These are phyloP conservation scores for Cenococcum geophilum DNA, from an alignment of 495 filamentous ascomycete species.

Conservation along the genomic window DNA sequence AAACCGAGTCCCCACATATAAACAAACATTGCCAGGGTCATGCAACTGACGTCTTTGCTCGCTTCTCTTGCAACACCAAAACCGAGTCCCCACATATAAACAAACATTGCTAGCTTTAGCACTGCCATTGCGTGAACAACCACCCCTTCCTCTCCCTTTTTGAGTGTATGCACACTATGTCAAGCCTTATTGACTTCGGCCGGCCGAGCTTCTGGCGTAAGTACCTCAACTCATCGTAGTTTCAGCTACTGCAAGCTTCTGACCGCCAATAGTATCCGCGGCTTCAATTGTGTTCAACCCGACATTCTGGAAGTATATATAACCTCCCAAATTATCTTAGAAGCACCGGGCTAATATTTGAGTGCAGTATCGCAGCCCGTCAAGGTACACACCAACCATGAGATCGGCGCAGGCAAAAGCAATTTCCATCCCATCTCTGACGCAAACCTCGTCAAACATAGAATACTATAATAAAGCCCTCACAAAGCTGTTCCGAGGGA, in stretches of 20 bases:
- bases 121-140: background rate
- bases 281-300: conserved; percentile 68
- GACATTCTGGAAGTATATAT: conserved; percentile 69
- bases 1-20: background rate
- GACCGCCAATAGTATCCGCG: conserved; percentile 51
- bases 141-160: background rate
- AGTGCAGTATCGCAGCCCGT: conserved; percentile 55
- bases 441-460: conserved; percentile 33
- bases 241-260: conserved; percentile 23
- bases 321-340: background rate
- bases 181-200: conserved; percentile 50
- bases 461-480: conserved; percentile 89
- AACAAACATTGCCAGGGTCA: background rate
- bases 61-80: background rate
- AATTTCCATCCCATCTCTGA: background rate
- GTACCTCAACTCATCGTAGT: conserved; percentile 12
- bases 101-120: background rate
- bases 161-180: conserved; percentile 9
- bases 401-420: background rate
- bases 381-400: conserved; percentile 48
- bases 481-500: conserved; percentile 78
- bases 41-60: conserved; percentile 1
- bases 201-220: conserved; percentile 60
- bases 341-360: conserved; percentile 21
- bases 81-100: background rate